phyloP scores from a whole-genome alignment of 1,139 yeast species.

The Candida tetrigidarum region DNA sequence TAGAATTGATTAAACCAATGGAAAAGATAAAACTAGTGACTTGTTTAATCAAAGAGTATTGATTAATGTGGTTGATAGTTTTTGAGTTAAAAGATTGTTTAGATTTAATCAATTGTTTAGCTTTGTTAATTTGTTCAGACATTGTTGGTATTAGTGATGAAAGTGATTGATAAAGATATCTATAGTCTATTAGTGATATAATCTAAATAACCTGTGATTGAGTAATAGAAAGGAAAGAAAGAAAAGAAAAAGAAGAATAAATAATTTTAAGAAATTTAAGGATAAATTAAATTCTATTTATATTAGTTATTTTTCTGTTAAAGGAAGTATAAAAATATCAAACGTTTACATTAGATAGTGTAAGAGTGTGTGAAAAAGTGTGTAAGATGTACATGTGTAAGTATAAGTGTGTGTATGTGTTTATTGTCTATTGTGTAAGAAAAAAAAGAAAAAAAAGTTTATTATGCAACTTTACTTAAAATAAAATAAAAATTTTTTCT shows the following conservation, averaged over 20 bases:
- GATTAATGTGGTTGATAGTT: constrained; percentile 36
- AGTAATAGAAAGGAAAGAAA: not conserved
- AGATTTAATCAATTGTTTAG: constrained; percentile 13
- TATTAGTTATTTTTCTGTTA: too few relatives aligned
- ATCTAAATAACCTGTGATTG: not conserved
- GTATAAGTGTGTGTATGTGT: not conserved
- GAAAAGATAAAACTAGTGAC: constrained; percentile 29
- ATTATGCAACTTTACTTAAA: not conserved
- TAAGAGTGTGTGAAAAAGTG: not conserved
- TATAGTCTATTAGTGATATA: not conserved
- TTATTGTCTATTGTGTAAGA: not conserved
- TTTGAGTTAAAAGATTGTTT: constrained; percentile 32
- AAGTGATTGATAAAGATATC: not conserved
- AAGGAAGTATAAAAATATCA: too few relatives aligned
- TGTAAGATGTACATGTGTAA: not conserved
- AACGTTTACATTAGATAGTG: not conserved
- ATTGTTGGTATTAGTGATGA: constrained; percentile 3
- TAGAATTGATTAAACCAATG: constrained; percentile 26
- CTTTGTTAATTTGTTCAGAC: constrained; percentile 17
- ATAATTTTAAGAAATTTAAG: too few relatives aligned
- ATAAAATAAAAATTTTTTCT: not conserved
- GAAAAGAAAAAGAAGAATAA: not conserved
- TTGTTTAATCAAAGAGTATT: constrained; percentile 34
- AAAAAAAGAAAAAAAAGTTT: too few relatives aligned
- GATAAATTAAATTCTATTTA: too few relatives aligned